Evolutionary conservation across 2,329 filamentous ascomycete species (phyloP).

Genomic region (Pseudopithomyces maydicus): DNA sequence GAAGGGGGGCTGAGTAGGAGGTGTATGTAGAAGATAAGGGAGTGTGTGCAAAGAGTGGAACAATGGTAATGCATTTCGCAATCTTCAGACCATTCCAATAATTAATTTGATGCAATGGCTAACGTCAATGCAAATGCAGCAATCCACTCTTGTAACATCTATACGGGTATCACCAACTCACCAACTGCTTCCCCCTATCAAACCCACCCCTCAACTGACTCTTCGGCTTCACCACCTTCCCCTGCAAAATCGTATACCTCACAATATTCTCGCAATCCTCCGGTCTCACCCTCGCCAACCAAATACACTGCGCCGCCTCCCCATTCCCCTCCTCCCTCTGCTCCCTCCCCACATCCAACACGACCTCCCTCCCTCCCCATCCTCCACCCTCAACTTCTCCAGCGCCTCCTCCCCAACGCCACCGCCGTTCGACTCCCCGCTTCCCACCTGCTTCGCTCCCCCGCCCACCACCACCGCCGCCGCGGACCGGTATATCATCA

Average conservation of each 20-base stretch:
- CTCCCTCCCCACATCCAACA: slow-evolving; percentile 38
- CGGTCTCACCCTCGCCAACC: slow-evolving; percentile 82
- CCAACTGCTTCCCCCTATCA: slow-evolving; percentile 76
- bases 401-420: slow-evolving; percentile 42
- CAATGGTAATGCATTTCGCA: too few relatives aligned
- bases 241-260: slow-evolving; percentile 85
- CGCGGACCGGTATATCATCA: slow-evolving; percentile 81
- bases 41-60: too few relatives aligned
- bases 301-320: slow-evolving; percentile 83
- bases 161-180: slow-evolving; percentile 73
- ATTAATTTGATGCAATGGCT: too few relatives aligned
- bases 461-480: too few relatives aligned
- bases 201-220: slow-evolving; percentile 88
- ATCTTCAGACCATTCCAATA: too few relatives aligned
- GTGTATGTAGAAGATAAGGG: too few relatives aligned
- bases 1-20: too few relatives aligned
- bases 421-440: slow-evolving; percentile 23
- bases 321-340: slow-evolving; percentile 44
- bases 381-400: slow-evolving; percentile 44
- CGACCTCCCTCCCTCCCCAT: slow-evolving; percentile 43
- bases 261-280: slow-evolving; percentile 95
- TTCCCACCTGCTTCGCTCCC: too few relatives aligned
- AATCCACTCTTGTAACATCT: too few relatives aligned
- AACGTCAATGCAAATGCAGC: too few relatives aligned
- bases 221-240: slow-evolving; percentile 90